Evolutionary conservation across 2,329 filamentous ascomycete genomes (phyloP).

Genomic region (Coniochaeta pulveracea): DNA sequence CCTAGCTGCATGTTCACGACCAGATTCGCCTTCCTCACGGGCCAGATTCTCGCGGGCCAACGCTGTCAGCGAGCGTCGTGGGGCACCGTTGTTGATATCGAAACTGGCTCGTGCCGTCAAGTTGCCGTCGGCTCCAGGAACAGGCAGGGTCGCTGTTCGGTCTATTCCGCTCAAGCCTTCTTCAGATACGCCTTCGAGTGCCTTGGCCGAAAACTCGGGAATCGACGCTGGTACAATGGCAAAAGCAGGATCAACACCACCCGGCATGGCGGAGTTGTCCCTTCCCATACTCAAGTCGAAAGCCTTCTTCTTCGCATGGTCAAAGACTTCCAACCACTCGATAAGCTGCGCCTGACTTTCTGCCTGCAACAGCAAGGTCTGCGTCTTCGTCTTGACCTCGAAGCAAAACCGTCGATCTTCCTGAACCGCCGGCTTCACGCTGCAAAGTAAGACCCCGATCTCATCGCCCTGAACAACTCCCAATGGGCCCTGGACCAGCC

Average conservation of each 20-base stretch:
- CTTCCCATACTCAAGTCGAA: constrained; percentile 60
- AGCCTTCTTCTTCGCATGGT: constrained; percentile 85
- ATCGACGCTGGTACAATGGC: constrained; percentile 81
- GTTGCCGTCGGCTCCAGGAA: constrained; percentile 49
- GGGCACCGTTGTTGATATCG: constrained; percentile 44
- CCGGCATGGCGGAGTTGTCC: constrained; percentile 32
- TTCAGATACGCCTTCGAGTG: constrained; percentile 30
- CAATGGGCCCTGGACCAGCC: constrained; percentile 71
- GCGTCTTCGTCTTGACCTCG: constrained; percentile 95
- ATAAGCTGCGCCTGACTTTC: constrained; percentile 89
- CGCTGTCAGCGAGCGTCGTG: constrained; percentile 46
- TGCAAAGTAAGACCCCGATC: constrained; percentile 89
- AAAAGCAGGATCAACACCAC: constrained; percentile 64
- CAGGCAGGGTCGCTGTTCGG: constrained; percentile 50
- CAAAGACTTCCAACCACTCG: constrained; percentile 89
- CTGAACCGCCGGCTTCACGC: constrained; percentile 77
- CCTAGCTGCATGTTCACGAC: constrained; percentile 70
- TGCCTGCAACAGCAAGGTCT: constrained; percentile 78
- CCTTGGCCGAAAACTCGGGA: constrained; percentile 81
- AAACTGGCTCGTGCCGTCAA: constrained; percentile 55
- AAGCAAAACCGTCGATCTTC: constrained; percentile 96
- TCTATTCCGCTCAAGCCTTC: constrained; percentile 32
- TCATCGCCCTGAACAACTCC: constrained; percentile 94
- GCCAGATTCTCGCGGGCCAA: constrained; percentile 36
- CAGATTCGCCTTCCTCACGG: constrained; percentile 60